phyloP scores from a whole-genome alignment of 2,329 filamentous ascomycete species.

The Akanthomyces dipterigenus region DNA sequence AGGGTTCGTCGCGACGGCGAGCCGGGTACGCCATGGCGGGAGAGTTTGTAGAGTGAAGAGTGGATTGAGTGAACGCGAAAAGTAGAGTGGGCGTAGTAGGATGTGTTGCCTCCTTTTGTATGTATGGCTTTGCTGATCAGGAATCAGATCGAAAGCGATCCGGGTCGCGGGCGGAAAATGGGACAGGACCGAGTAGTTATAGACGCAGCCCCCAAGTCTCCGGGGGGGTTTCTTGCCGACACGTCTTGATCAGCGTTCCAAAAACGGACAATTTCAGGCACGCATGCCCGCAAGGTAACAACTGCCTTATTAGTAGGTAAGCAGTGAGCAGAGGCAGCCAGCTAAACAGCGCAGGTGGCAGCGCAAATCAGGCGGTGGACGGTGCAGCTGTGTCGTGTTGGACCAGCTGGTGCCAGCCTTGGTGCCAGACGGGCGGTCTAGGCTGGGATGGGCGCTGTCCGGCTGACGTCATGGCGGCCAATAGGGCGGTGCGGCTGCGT shows the following conservation, averaged over 20 bases:
- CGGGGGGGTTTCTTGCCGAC: neutral
- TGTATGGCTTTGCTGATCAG: neutral
- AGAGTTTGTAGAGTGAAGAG: neutral
- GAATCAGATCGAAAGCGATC: neutral
- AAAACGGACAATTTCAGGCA: neutral
- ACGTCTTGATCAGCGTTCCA: neutral
- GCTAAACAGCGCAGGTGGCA: neutral
- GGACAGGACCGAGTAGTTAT: neutral
- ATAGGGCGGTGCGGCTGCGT: neutral
- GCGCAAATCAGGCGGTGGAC: slow-evolving; percentile 6
- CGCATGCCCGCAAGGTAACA: neutral
- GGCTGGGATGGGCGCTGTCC: slow-evolving; percentile 7
- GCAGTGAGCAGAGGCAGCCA: neutral
- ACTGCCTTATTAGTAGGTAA: too few species aligned
- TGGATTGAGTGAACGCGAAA: neutral
- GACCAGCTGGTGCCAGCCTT: neutral
- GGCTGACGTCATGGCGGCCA: slow-evolving; percentile 13
- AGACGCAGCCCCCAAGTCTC: too few species aligned
- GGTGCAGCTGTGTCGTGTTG: neutral
- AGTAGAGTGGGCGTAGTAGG: neutral
- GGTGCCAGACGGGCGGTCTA: neutral
- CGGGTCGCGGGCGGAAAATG: neutral
- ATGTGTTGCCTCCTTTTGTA: neutral
- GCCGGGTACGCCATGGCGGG: slow-evolving; percentile 21
- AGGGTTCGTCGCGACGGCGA: slow-evolving; percentile 18